Conservation (phyloP, 2,329 filamentous ascomycete genomes). For the Paecilomyces sp. region DNA sequence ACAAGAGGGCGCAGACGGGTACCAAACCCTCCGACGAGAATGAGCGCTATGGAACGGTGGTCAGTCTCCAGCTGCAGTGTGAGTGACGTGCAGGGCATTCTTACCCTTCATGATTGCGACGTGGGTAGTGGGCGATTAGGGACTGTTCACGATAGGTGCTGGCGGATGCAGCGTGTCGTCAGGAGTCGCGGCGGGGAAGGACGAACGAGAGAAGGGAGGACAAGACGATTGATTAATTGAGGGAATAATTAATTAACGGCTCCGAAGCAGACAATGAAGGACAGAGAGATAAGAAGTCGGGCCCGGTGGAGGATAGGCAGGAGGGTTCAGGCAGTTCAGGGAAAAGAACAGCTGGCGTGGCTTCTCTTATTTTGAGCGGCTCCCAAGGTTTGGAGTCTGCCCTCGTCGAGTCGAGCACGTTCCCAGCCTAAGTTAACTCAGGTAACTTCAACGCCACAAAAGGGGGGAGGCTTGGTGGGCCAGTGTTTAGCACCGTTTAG, state of each 20-base stretch:
- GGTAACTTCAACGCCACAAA: background rate
- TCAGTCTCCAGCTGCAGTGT: slow-evolving; percentile 6
- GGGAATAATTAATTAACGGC: background rate
- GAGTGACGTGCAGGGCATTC: slow-evolving; percentile 9
- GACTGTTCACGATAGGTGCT: background rate
- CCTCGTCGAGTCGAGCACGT: slow-evolving; percentile 1
- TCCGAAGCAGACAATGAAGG: background rate
- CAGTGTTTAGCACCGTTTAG: background rate
- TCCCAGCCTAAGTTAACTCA: background rate
- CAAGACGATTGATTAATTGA: background rate
- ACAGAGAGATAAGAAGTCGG: background rate
- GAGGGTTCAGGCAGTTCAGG: background rate
- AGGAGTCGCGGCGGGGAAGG: background rate
- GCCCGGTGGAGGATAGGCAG: background rate
- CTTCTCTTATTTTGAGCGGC: slow-evolving; percentile 1
- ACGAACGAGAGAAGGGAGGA: slow-evolving; percentile 2
- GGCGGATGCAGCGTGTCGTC: background rate
- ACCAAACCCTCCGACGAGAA: slow-evolving; percentile 98
- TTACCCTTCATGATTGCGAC: slow-evolving; percentile 37
- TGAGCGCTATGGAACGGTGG: slow-evolving; percentile 60
- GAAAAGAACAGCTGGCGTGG: slow-evolving; percentile 4
- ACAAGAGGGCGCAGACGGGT: slow-evolving; percentile 95
- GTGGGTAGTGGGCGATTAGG: slow-evolving; percentile 5
- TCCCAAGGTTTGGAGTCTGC: background rate
- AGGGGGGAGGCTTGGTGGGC: background rate